These are phyloP conservation scores for Sporothrix variecibatus DNA, from an alignment of 2,329 filamentous ascomycete species.

Conservation along the genomic window DNA sequence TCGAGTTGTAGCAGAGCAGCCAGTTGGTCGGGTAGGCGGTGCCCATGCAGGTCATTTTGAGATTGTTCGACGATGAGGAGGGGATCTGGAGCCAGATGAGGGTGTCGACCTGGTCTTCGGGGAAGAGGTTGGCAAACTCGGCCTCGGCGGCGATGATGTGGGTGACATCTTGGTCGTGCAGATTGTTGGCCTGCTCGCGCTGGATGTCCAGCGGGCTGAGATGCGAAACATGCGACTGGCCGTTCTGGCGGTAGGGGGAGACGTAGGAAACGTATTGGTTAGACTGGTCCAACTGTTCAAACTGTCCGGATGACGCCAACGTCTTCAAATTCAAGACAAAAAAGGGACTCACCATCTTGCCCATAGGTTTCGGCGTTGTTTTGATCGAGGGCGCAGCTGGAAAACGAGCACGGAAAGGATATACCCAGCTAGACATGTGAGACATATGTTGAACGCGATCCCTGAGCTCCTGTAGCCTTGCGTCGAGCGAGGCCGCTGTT, in stretches of 20 bases:
- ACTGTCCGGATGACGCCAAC: not conserved
- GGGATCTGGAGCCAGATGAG: conserved; percentile 29
- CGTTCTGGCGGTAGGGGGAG: not conserved
- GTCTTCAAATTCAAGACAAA: not conserved
- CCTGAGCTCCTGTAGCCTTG: not conserved
- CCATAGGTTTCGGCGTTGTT: not conserved
- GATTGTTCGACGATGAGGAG: not conserved
- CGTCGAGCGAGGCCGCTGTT: not conserved
- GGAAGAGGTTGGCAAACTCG: conserved; percentile 29
- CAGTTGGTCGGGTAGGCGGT: conserved; percentile 23
- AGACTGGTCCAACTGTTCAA: not conserved
- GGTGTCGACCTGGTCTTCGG: conserved; percentile 27
- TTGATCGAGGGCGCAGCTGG: not conserved
- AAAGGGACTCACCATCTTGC: not conserved
- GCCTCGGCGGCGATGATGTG: conserved; percentile 28
- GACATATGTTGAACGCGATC: not conserved
- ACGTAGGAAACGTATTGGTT: not conserved
- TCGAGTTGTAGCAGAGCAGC: conserved; percentile 29
- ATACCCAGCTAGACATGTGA: not conserved
- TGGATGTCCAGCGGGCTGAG: not conserved
- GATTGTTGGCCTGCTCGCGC: not conserved
- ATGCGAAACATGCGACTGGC: not conserved
- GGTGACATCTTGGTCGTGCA: conserved; percentile 24
- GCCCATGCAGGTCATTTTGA: conserved; percentile 29
- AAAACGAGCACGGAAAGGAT: not conserved